Evolutionary conservation across 1,284 basidiomycete species (phyloP).

Genomic region (Leccinum angustisporum): DNA sequence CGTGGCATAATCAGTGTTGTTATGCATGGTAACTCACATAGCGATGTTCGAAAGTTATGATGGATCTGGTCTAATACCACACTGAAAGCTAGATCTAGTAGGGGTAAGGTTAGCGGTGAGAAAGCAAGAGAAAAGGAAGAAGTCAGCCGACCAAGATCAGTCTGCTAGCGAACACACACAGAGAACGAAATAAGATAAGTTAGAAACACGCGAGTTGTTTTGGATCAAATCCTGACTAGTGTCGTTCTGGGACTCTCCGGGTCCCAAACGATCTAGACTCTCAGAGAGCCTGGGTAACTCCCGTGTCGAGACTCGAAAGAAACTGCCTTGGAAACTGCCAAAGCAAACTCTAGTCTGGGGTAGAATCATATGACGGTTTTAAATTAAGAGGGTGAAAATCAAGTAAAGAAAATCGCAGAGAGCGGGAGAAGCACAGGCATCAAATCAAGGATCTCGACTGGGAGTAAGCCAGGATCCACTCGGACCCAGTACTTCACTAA

Average conservation of each 20-base stretch:
- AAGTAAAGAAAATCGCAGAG: no score
- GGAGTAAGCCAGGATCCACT: neutral
- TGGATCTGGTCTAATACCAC: neutral
- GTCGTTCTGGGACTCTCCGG: neutral
- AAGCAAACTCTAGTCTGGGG: no score
- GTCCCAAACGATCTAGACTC: neutral
- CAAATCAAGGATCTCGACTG: neutral
- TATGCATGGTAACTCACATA: neutral
- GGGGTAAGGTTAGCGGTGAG: neutral
- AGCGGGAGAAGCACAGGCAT: neutral
- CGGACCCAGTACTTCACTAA: neutral
- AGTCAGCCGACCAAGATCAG: neutral
- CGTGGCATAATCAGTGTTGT: neutral
- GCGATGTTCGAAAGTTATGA: no score
- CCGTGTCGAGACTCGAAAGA: neutral
- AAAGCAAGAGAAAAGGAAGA: neutral
- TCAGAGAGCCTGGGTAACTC: neutral
- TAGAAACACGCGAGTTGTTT: neutral
- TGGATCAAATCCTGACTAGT: neutral
- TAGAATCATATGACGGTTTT: no score
- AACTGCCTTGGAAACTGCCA: neutral
- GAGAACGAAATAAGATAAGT: neutral
- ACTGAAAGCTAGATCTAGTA: neutral
- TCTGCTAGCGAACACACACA: neutral
- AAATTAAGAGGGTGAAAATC: no score